Percentiles rank a stretch among this genome's conserved stretches.
Evolutionary conservation across 306 rosid species (phyloP).

Genomic region (Vigna trinervia): DNA sequence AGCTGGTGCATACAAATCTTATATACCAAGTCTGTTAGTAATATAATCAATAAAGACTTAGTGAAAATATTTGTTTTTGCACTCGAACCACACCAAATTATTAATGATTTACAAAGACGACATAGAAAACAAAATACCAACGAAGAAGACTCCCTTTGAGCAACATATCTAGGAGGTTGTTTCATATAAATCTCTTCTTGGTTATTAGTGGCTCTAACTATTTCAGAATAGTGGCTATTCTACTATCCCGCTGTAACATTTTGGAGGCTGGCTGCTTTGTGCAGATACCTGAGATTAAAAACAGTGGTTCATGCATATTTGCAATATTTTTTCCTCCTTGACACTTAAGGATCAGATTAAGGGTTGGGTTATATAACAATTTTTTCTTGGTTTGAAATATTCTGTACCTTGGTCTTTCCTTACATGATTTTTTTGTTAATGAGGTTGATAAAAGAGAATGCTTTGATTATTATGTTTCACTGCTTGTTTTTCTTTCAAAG

Average conservation of each 20-base stretch:
- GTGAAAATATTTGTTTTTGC: no score
- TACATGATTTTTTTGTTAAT: neutral
- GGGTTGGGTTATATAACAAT: neutral
- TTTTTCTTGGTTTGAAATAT: neutral
- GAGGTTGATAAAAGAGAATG: neutral
- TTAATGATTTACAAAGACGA: no score
- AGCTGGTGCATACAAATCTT: no score
- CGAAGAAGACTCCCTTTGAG: no score
- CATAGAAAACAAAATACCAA: no score
- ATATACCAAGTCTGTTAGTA: no score
- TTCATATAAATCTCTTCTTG: no score
- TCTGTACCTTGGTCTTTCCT: neutral
- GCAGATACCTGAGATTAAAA: neutral
- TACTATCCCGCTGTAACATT: neutral
- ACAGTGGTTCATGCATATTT: neutral
- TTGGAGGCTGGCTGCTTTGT: neutral
- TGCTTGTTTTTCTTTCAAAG: conserved; percentile 1
- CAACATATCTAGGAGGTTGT: no score
- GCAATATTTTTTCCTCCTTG: conserved; percentile 1
- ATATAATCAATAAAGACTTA: no score
- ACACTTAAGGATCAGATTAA: neutral
- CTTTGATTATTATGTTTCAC: neutral
- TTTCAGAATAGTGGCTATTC: neutral
- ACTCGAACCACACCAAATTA: no score
- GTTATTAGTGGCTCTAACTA: no score